Evolutionary conservation across 1,139 yeast species (phyloP), one percentile per base, ranked within the genome.

Genomic region (Suhomyces bolitotheri): DNA sequence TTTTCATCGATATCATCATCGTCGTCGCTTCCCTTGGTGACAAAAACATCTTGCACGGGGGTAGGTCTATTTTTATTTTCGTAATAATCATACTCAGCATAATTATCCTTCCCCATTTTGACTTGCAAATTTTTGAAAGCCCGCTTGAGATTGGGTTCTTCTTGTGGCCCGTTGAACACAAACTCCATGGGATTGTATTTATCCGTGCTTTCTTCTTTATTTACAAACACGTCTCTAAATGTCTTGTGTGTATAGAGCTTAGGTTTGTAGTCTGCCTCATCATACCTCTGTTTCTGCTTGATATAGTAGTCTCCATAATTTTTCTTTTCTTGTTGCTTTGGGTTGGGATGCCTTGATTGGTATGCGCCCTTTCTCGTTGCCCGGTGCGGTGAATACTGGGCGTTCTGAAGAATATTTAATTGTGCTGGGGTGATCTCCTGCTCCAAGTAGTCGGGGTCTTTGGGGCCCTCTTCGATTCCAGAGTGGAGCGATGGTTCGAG

Each of bases 181-280:
- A 53, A 46, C 40, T 68, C 73, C 51, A 66, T 66, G 4, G 76
- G 76, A 39, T 66, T 68, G 39, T 64, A 64, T 33, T 56, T 58
- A 23, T 56, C 61, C 20, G 51, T 45, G 16, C 47, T 51, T 27
- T 65, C 69, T 7, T 60, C 59, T 22, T 44, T 43, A 36, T 69
- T 66, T 12, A 51, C 47, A 41, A 70, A 69, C 5, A 70, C 72
- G 6, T 68, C 71, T 22, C 54, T 46, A 42, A 69, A 66, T 1
- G 74, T 69, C 38, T 63, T 64, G 41, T 68, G 74, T 2, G 73
- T 63, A 48, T 68, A 70, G 40, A 59, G 40, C 29, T 58, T 62
- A 3, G 73, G 72, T 41, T 66, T 66, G 31, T 46, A 53, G 10
- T 50, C 53, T 0, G 73, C 65, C 13, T 53, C 58, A 32, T 69